Base-by-base conservation (phyloP, 2,329 filamentous ascomycete species). In the Boeremia lycopersici region DNA sequence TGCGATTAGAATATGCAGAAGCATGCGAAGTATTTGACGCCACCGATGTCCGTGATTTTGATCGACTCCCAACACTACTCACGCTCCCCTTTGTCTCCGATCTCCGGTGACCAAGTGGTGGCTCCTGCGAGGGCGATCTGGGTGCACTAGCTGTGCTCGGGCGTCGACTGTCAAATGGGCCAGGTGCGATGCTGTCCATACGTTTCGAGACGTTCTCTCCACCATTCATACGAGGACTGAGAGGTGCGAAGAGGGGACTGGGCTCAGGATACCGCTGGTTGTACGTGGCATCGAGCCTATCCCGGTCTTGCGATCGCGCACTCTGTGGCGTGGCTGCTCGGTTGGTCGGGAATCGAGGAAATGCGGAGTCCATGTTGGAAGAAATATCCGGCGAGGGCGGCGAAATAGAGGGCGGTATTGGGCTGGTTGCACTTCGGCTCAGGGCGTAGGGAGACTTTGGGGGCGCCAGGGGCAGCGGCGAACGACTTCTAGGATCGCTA, bases 111-210 rank as follows among this genome's bases (percentile, higher is more conserved):
- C 71, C 59, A 50, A 68, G 50, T 59, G 74, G 17, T 64, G 65
- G 46, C 54, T 30, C 60, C 59, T 61, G 54, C 31, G 48, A 30
- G 15, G 64, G 58, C 41, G 58, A 53, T 50, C 59, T 65, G 49
- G 67, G 61, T 74, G 76, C 61, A 76, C 74, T 59, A 9, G 68
- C 61, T 50, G 67, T 71, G 31, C 69, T 71, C 23, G 72, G 72
- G 50, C 69, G 68, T 36, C 70, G 62, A 28, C 70, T 62, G 59
- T 86, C 84, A 63, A 90, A 89, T 0, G 88, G 87, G 0, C 86
- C 87, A 1, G 87, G 85, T 1, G 84, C 81, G 65, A 90, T 87
- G 8, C 78, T 82, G 61, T 89, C 83, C 80, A 90, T 84, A 46
- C 85, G 82, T 58, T 84, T 81, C 62, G 89, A 66, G 26, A 90